Evolutionary conservation across 2,329 filamentous ascomycete genomes (phyloP).

Genomic region (Meredithiella fracta): DNA sequence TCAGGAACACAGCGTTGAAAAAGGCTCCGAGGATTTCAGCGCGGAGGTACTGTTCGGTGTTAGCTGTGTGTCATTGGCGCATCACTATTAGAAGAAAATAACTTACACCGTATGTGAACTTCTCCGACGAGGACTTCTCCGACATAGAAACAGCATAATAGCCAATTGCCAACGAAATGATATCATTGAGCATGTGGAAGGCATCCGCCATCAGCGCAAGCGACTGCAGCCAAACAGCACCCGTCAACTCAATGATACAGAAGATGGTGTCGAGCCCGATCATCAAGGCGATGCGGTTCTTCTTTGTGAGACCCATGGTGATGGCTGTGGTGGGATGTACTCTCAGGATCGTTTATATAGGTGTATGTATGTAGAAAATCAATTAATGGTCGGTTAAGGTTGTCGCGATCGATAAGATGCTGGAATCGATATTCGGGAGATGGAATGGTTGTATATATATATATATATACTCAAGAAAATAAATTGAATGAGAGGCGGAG

Average conservation of each 20-base stretch:
- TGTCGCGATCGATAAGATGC: too few species aligned
- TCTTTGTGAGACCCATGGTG: slow-evolving; percentile 76
- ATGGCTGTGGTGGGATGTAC: background rate
- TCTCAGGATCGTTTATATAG: too few species aligned
- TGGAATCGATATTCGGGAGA: too few species aligned
- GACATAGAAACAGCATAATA: slow-evolving; percentile 90
- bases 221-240: slow-evolving; percentile 76
- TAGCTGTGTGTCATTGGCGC: background rate
- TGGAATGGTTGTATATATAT: too few species aligned
- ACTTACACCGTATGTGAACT: slow-evolving; percentile 84
- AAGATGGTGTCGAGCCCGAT: slow-evolving; percentile 78
- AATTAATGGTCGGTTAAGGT: too few species aligned
- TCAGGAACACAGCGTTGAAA: slow-evolving; percentile 93
- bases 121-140: slow-evolving; percentile 68
- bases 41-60: slow-evolving; percentile 59
- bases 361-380: too few species aligned
- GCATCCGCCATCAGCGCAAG: slow-evolving; percentile 90
- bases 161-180: slow-evolving; percentile 81
- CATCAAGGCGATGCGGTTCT: slow-evolving; percentile 80
- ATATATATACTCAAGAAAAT: too few species aligned
- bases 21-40: slow-evolving; percentile 92
- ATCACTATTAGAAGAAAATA: background rate
- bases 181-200: slow-evolving; percentile 99
- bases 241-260: slow-evolving; percentile 75
- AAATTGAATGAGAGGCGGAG: too few species aligned